Base-by-base conservation (phyloP, 108 stramenopile genomes). In the Skeletonema menzelii region DNA sequence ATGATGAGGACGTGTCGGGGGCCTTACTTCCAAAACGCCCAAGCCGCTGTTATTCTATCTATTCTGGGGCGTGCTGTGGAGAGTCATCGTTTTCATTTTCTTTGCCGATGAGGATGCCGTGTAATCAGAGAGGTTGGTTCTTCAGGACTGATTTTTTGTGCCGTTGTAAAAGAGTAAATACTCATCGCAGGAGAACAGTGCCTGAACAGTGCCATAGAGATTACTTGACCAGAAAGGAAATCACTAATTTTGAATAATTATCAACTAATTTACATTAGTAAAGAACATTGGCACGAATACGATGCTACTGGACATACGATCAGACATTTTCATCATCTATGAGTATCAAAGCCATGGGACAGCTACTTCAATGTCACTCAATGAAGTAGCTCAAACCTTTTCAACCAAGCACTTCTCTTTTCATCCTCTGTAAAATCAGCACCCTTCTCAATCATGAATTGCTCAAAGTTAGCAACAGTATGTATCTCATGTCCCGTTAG, bases 361-460 rank as follows among this genome's bases (percentile, higher is more conserved):
- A 2, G 14, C 38, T 15, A 40, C 38, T 40, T 40, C 38, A 40
- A 40, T 14, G 15, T 4, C 38, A 3, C 20, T 49, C 47, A 49
- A 6, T 22, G 49, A 53, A 53, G 49, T 53, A 53, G 22, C n/a
- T 53, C 49, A 22, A 53, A 53, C 49, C 31, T 40, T 70, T 37
- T 61, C 44, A 61, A 60, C 42, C 59, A 70, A 6, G 27, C 59
- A 70, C 31, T 17, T 61, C 59, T 27, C 44, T 49, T 53, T 30
- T 30, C 15, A 55, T 28, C 17, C 27, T 53, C 56, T 70, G 62
- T 27, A 42, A 37, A 65, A 24, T 58, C 12, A 19, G 30, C 13
- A 35, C 59, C 46, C 40, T 32, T 55, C 27, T 59, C 55, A 19
- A 59, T 42, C 69, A 69, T 69, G 34, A 59, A 69, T 8, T 42